Conservation (phyloP, 1,284 basidiomycete species). For the Leccinum ponderosum region DNA sequence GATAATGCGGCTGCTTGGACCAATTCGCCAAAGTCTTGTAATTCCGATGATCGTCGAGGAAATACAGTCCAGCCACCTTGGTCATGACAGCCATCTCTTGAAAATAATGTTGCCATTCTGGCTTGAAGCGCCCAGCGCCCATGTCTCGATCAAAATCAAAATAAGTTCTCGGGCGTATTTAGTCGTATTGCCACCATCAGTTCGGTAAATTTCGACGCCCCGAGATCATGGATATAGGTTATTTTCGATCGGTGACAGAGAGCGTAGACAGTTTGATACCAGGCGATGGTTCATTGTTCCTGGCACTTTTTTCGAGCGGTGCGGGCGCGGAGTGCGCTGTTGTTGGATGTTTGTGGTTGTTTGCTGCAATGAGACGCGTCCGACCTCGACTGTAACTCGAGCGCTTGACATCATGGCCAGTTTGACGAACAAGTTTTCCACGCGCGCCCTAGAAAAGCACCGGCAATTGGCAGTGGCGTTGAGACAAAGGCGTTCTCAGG, state of each 20-base stretch:
- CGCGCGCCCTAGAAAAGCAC: conserved; percentile 2
- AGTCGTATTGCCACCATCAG: background rate
- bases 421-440: conserved; percentile 1
- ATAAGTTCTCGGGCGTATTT: background rate
- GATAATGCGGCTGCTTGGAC: background rate
- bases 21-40: background rate
- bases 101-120: background rate
- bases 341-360: background rate
- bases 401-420: background rate
- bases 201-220: background rate
- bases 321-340: background rate
- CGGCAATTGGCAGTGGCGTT: conserved; percentile 1
- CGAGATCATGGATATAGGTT: background rate
- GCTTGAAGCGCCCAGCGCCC: background rate
- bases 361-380: background rate
- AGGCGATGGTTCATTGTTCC: background rate
- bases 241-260: background rate
- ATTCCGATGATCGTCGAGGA: conserved; percentile 1
- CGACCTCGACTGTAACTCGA: background rate
- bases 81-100: conserved; percentile 1
- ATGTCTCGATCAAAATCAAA: background rate
- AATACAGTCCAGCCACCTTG: background rate
- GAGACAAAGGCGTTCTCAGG: conserved; percentile 9
- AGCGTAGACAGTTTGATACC: background rate
- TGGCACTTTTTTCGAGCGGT: background rate